Conservation (phyloP, 2,329 filamentous ascomycete species). For the Arthrobotrys entomopaga region DNA sequence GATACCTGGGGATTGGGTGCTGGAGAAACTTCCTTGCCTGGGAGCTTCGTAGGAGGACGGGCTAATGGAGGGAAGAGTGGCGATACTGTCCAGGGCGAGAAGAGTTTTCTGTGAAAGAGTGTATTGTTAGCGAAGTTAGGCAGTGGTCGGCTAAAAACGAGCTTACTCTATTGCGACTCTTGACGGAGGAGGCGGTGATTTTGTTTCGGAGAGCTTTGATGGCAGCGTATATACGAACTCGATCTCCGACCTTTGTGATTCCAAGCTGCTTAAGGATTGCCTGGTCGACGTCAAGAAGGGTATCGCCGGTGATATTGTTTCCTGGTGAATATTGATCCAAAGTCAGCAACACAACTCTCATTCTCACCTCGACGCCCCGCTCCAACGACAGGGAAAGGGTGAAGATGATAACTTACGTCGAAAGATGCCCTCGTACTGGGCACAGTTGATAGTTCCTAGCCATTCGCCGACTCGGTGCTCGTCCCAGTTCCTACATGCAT, state of each 20-base stretch:
- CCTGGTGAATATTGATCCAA: slow-evolving; percentile 62
- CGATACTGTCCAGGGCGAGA: slow-evolving; percentile 48
- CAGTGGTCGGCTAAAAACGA: slow-evolving; percentile 8
- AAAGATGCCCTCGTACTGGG: slow-evolving; percentile 77
- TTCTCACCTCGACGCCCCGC: slow-evolving; percentile 11
- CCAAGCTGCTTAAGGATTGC: slow-evolving; percentile 96
- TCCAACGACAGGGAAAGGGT: neutral
- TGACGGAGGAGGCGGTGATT: slow-evolving; percentile 75
- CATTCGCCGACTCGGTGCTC: slow-evolving; percentile 93
- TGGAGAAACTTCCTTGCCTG: slow-evolving; percentile 45
- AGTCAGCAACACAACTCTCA: slow-evolving; percentile 39
- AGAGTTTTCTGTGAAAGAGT: slow-evolving; percentile 40
- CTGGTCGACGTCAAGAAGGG: slow-evolving; percentile 95
- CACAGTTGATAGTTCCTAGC: slow-evolving; percentile 88
- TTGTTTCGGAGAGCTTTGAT: slow-evolving; percentile 85
- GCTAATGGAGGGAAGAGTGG: slow-evolving; percentile 42
- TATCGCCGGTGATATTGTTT: slow-evolving; percentile 98
- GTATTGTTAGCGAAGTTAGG: slow-evolving; percentile 21
- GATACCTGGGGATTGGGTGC: slow-evolving; percentile 29
- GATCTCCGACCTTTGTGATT: slow-evolving; percentile 96
- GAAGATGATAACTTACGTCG: slow-evolving; percentile 63
- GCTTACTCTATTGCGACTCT: slow-evolving; percentile 84
- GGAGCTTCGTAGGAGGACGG: slow-evolving; percentile 46
- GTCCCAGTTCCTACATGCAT: slow-evolving; percentile 70
- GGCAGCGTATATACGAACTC: slow-evolving; percentile 86